Evolutionary conservation across 768 basidiomycete genomes (phyloP).

Genomic region (Boletus sensibilis): DNA sequence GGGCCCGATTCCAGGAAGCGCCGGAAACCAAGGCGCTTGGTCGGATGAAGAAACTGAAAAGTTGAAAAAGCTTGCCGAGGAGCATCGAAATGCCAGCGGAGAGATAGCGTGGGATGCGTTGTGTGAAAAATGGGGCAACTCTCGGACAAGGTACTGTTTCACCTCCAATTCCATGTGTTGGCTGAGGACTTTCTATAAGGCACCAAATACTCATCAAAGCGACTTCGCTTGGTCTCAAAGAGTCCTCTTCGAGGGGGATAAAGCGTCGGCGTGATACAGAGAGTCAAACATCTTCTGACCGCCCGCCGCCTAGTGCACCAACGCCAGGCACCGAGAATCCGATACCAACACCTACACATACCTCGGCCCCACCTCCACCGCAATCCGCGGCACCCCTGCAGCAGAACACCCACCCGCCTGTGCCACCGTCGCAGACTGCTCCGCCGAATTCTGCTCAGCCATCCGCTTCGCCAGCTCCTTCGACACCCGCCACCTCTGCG

Average conservation of each 20-base stretch:
- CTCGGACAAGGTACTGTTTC: slow-evolving; percentile 60
- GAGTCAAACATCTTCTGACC: slow-evolving; percentile 29
- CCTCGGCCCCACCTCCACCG: slow-evolving; percentile 28
- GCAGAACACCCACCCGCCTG: slow-evolving; percentile 31
- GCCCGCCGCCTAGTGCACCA: slow-evolving; percentile 22
- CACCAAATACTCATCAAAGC: slow-evolving; percentile 85
- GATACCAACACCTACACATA: slow-evolving; percentile 13
- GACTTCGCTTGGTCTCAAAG: slow-evolving; percentile 73
- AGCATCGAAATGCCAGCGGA: slow-evolving; percentile 48
- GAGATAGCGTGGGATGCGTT: slow-evolving; percentile 80
- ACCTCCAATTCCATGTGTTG: neutral
- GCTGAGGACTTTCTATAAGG: slow-evolving; percentile 37
- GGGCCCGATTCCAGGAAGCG: slow-evolving; percentile 24
- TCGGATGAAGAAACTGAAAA: slow-evolving; percentile 74
- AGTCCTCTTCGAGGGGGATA: slow-evolving; percentile 61
- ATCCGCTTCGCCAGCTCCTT: slow-evolving; percentile 35
- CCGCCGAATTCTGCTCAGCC: slow-evolving; percentile 27
- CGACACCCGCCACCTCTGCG: slow-evolving; percentile 32
- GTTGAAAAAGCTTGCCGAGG: slow-evolving; percentile 66
- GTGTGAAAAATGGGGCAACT: slow-evolving; percentile 68
- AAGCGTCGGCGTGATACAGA: slow-evolving; percentile 58
- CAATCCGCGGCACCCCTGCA: slow-evolving; percentile 19
- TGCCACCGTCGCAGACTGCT: slow-evolving; percentile 32
- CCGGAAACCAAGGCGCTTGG: slow-evolving; percentile 71
- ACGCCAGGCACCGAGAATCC: slow-evolving; percentile 22